Percentiles rank a stretch among this genome's conserved stretches.
phyloP scores from a whole-genome alignment of 805 yeast genomes.

The Scheffersomyces ergatensis region DNA sequence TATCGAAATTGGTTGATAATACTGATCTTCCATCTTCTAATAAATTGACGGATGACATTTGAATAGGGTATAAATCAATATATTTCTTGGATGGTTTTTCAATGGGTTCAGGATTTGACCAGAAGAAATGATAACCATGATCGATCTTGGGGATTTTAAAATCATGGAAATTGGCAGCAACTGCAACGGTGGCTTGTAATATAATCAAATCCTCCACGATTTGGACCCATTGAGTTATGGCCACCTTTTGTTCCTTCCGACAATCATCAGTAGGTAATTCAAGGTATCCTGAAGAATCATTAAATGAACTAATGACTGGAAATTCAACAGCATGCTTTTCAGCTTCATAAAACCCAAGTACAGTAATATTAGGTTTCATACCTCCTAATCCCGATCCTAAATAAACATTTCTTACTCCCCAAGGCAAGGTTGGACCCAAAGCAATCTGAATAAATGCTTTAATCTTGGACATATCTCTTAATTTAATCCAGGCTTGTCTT shows the following conservation, averaged over 20 bases:
- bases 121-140: constrained; percentile 5
- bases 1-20: constrained; percentile 88
- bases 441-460: constrained; percentile 95
- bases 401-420: constrained; percentile 94
- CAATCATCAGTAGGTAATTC: constrained; percentile 77
- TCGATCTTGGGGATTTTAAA: constrained; percentile 57
- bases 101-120: constrained; percentile 10
- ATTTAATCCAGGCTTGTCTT: constrained; percentile 76
- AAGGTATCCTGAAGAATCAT: constrained; percentile 14
- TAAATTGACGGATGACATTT: constrained; percentile 83
- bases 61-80: constrained; percentile 94
- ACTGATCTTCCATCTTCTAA: constrained; percentile 67
- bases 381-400: constrained; percentile 97
- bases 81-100: constrained; percentile 36
- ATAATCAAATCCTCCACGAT: constrained; percentile 85
- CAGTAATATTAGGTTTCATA: constrained; percentile 95
- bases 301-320: constrained; percentile 19
- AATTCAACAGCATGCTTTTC: constrained; percentile 35
- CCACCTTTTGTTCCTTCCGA: constrained; percentile 65
- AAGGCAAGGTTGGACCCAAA: constrained; percentile 79
- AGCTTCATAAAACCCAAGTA: constrained; percentile 82
- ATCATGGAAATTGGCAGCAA: constrained; percentile 81
- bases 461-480: constrained; percentile 72
- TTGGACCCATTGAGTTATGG: constrained; percentile 85
- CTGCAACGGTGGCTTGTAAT: constrained; percentile 88